These are phyloP conservation scores for Quercus cerris DNA, from an alignment of 306 rosid genomes.

Conservation along the genomic window DNA sequence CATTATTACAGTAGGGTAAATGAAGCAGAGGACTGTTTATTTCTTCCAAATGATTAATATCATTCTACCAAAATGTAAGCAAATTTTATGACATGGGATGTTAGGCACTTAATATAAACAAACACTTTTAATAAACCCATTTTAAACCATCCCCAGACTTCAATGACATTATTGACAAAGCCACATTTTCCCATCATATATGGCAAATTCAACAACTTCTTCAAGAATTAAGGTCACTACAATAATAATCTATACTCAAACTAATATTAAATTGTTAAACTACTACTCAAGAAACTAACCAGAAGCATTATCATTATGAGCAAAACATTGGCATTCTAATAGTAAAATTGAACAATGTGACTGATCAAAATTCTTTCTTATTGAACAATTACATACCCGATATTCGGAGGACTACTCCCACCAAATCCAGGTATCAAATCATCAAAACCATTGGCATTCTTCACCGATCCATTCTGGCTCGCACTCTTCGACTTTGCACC, in stretches of 20 bases:
- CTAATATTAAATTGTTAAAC: not conserved
- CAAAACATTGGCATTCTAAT: slow-evolving; percentile 15
- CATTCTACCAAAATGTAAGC: not conserved
- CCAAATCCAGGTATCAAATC: slow-evolving; percentile 82
- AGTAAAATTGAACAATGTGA: slow-evolving; percentile 10
- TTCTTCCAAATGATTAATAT: not conserved
- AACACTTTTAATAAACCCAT: not conserved
- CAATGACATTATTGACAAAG: not conserved
- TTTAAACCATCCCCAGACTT: not conserved
- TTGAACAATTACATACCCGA: slow-evolving; percentile 43
- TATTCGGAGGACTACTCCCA: slow-evolving; percentile 35
- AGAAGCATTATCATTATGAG: not conserved
- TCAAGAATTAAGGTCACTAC: not conserved
- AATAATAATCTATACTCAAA: not conserved
- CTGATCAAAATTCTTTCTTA: not conserved
- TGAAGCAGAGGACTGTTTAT: not conserved
- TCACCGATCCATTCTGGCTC: slow-evolving; percentile 9
- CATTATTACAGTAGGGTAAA: not conserved
- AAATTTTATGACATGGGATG: not conserved
- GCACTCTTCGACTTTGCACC: slow-evolving; percentile 24
- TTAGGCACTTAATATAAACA: not conserved
- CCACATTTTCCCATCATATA: not conserved
- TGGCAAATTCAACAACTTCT: not conserved
- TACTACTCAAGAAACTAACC: not conserved
- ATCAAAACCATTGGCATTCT: slow-evolving; percentile 37